These are phyloP conservation scores for Kazachstania bromeliacearum DNA, from an alignment of 805 yeast species.

Conservation along the genomic window DNA sequence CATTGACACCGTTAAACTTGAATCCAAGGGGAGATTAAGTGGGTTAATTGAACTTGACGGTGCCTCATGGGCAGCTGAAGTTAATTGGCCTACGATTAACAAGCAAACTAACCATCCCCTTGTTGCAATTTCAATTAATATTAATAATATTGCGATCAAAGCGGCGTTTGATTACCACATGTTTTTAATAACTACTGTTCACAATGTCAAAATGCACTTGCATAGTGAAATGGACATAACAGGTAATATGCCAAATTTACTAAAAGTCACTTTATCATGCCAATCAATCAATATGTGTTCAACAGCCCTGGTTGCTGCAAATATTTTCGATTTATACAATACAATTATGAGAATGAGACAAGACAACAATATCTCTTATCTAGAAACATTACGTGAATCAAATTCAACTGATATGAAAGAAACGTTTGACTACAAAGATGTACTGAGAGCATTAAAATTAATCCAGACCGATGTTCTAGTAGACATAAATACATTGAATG, in stretches of 20 bases:
- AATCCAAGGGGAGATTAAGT: slow-evolving; percentile 70
- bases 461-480: slow-evolving; percentile 64
- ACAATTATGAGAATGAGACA: slow-evolving; percentile 62
- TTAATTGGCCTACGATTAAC: slow-evolving; percentile 54
- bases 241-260: slow-evolving; percentile 46
- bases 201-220: slow-evolving; percentile 42
- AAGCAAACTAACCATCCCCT: slow-evolving; percentile 49
- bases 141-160: slow-evolving; percentile 48
- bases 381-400: slow-evolving; percentile 63
- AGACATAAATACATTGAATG: slow-evolving; percentile 41
- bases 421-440: slow-evolving; percentile 21
- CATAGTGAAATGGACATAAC: slow-evolving; percentile 54
- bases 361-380: slow-evolving; percentile 63
- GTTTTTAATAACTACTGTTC: slow-evolving; percentile 54
- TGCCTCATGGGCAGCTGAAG: slow-evolving; percentile 50
- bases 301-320: slow-evolving; percentile 82
- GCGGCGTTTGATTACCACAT: slow-evolving; percentile 79
- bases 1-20: slow-evolving; percentile 40
- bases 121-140: slow-evolving; percentile 49
- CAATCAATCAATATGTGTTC: slow-evolving; percentile 50
- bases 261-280: slow-evolving; percentile 43
- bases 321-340: slow-evolving; percentile 65
- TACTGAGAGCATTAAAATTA: slow-evolving; percentile 24
- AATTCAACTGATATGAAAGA: slow-evolving; percentile 23
- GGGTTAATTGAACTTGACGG: slow-evolving; percentile 49